Evolutionary conservation across 2,329 filamentous ascomycete species (phyloP), one percentile per base, ranked within the genome.

Genomic region (Ophiostoma sp.): DNA sequence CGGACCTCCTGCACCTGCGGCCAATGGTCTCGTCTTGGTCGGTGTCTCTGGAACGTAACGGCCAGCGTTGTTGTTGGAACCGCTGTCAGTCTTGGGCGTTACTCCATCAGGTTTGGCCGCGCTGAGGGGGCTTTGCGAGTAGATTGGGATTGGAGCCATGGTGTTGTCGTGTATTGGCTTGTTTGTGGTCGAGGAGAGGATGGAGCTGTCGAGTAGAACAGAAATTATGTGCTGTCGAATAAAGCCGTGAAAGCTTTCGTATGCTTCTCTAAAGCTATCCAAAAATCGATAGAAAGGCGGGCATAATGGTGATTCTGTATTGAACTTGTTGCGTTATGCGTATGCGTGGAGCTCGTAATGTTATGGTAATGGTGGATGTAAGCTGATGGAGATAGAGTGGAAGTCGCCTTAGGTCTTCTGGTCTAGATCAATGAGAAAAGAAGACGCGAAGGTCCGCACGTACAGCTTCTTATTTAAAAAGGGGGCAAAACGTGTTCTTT

Each of bases 101-200:
- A 81, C 78, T 42, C 83, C 86, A 19, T 83, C 82, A 68, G 87
- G 83, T 80, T 89, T 90, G 73, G 85, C 82, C 50, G 87, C 85
- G 77, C 83, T 87, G 79, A 91, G 89, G 63, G 89, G 89, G 79
- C 87, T 89, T 72, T 86, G 80, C 48, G 84, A 86, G 80, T 89
- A 89, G 57, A 90, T 85, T 66, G 86, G 87, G 75, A 91, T 86
- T n/a, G 88, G 85, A 68, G 88, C 84, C 89, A 91, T 91, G 19
- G n/a, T 63, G 48, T 7, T 22, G 52, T 9, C 17, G 22, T 1
- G 3, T 52, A n/a, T 50, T 6, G 8, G 42, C 6, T 63, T 11
- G 57, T 11, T 22, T 42, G 42, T 39, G 28, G 55, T 17, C 1
- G 9, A 12, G 33, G 3, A 42, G 28, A 28, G 3, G 48, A 28